These are phyloP conservation scores for Sclerotinia spermophila DNA, from an alignment of 2,329 filamentous ascomycete genomes.

Conservation along the genomic window DNA sequence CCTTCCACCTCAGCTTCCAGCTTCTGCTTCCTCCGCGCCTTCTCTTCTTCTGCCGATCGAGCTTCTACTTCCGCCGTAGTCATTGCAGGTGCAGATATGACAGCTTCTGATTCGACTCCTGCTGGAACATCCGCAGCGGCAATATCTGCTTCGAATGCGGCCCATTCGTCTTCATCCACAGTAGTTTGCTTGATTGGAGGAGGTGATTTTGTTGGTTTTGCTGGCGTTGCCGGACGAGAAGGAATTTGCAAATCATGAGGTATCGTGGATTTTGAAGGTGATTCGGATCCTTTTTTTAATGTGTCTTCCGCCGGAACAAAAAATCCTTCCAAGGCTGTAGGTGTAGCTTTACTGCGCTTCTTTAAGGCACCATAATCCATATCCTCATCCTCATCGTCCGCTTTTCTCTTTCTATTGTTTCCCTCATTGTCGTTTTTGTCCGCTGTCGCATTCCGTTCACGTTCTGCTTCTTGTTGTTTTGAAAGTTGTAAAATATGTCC, in stretches of 20 bases:
- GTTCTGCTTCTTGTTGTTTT: slow-evolving; percentile 26
- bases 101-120: slow-evolving; percentile 44
- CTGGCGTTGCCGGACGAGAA: slow-evolving; percentile 59
- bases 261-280: slow-evolving; percentile 14
- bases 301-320: slow-evolving; percentile 30
- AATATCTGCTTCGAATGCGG: slow-evolving; percentile 81
- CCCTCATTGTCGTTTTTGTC: slow-evolving; percentile 2
- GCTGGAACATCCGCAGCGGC: slow-evolving; percentile 45
- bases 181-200: slow-evolving; percentile 39
- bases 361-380: slow-evolving; percentile 40
- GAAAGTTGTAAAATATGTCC: slow-evolving; percentile 43
- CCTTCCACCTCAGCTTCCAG: slow-evolving; percentile 57
- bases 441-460: slow-evolving; percentile 10
- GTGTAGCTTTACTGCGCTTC: slow-evolving; percentile 43
- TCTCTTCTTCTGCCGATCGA: slow-evolving; percentile 49
- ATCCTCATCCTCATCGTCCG: slow-evolving; percentile 38
- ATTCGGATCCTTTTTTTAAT: not conserved
- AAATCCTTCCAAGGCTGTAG: slow-evolving; percentile 38
- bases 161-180: slow-evolving; percentile 78
- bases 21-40: slow-evolving; percentile 45
- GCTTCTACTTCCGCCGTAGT: slow-evolving; percentile 59
- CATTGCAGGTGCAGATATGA: slow-evolving; percentile 67
- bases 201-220: slow-evolving; percentile 42
- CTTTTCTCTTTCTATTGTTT: slow-evolving; percentile 50
- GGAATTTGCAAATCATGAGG: slow-evolving; percentile 56